These are phyloP conservation scores for Backusella sp. DNA, from an alignment of 192 early-diverging fungal species.

Conservation along the genomic window DNA sequence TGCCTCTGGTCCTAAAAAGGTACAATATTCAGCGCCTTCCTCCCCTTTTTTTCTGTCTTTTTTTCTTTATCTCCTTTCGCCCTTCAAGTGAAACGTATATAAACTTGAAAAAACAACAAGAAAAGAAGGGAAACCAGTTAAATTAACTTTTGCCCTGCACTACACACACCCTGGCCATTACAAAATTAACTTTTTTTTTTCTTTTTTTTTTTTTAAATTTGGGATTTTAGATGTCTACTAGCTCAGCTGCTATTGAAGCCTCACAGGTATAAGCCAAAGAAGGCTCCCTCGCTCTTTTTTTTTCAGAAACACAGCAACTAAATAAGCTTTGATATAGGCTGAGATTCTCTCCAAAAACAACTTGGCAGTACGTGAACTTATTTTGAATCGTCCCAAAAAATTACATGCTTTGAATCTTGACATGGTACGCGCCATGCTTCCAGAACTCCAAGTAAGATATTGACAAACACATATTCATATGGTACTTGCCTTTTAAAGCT, in stretches of 20 bases:
- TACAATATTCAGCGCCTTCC: background rate
- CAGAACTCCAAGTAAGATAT: constrained; percentile 66
- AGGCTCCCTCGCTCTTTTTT: background rate
- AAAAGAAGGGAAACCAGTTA: background rate
- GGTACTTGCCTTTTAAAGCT: background rate
- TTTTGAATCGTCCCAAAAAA: constrained; percentile 76
- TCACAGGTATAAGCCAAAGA: constrained; percentile 3
- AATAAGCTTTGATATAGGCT: background rate
- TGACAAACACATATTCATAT: background rate
- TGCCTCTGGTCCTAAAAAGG: background rate
- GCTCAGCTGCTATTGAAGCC: background rate
- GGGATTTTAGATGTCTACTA: constrained; percentile 8
- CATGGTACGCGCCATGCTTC: constrained; percentile 83
- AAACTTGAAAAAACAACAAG: background rate
- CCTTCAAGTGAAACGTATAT: background rate
- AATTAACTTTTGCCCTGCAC: background rate
- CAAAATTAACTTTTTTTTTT: background rate
- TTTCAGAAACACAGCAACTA: background rate
- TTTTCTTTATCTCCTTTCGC: background rate
- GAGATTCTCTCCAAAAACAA: constrained; percentile 14
- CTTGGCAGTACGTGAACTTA: constrained; percentile 19
- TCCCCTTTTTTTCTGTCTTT: background rate
- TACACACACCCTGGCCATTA: background rate
- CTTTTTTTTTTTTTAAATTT: background rate
- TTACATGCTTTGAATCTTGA: constrained; percentile 83